Percentiles rank a stretch among this genome's conserved stretches.
These are phyloP conservation scores for Carex littledalei DNA, from an alignment of 176 grass and related monocot genomes.

Conservation along the genomic window DNA sequence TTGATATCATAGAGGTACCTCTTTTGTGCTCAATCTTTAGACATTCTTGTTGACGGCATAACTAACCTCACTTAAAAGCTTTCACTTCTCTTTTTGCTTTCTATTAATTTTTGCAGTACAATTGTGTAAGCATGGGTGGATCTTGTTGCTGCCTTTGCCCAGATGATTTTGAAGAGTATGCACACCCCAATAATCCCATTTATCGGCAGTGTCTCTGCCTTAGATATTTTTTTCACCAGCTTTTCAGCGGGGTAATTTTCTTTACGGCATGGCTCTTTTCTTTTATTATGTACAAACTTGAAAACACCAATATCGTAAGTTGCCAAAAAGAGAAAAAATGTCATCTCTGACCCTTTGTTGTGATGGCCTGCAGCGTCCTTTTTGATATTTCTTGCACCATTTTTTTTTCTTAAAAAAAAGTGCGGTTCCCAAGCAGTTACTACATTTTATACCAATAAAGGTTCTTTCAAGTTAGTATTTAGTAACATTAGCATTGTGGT, in stretches of 20 bases:
- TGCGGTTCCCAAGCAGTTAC: background rate
- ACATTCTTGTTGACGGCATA: background rate
- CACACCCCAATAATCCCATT: slow-evolving; percentile 66
- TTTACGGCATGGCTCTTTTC: background rate
- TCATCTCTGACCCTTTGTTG: background rate
- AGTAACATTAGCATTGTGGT: background rate
- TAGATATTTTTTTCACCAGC: slow-evolving; percentile 62
- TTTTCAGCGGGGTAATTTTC: slow-evolving; percentile 75
- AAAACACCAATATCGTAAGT: slow-evolving; percentile 1
- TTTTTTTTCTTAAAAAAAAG: slow-evolving; percentile 9
- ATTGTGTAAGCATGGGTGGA: slow-evolving; percentile 47
- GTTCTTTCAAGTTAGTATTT: background rate
- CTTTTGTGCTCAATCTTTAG: background rate
- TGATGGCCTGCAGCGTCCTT: background rate
- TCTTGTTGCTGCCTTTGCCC: slow-evolving; percentile 70
- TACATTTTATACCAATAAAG: background rate
- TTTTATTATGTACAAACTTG: slow-evolving; percentile 4
- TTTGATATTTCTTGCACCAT: background rate
- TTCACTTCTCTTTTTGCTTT: background rate
- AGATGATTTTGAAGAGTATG: slow-evolving; percentile 71
- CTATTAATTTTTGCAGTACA: background rate
- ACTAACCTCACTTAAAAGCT: background rate
- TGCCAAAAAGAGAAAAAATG: background rate
- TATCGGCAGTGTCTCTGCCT: slow-evolving; percentile 64
- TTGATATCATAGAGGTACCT: background rate